Evolutionary conservation across 306 rosid genomes (phyloP), one percentile per base, ranked within the genome.

Genomic region (Quercus cerris): DNA sequence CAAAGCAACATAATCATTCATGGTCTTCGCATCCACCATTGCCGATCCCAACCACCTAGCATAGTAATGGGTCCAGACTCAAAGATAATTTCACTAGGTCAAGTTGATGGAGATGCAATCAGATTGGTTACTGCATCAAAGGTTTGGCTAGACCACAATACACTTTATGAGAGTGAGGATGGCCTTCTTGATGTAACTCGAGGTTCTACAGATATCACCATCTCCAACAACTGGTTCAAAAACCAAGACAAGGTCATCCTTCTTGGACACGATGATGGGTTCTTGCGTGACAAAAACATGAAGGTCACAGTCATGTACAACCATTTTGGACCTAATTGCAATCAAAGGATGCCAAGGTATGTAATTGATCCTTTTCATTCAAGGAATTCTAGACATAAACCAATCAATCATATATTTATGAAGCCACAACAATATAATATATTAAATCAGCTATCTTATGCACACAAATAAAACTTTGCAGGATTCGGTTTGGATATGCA

Each of bases 241-340:
- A 3, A 70, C 56, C 57, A 70, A 3, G 52, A 70, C 10, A 70
- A 70, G 56, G 74, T 70, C 58, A 6, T 71, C 20, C 75, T 71
- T 71, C 59, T 71, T 1, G 23, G 61, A 35, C 75, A 71, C 13
- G 44, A 71, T n/a, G 49, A 71, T 17, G 75, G 41, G 5, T 71
- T 5, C 59, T 7, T 23, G 44, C 33, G 59, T 10, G 59, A 71
- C 61, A 71, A 71, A 17, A 71, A 71, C 75, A 71, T 71, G 75
- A 71, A 71, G 41, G 75, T 71, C 18, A 71, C 75, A 11, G 23
- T 71, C 35, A 13, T 71, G 38, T 71, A 71, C 75, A 71, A 71
- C 59, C 35, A 71, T 51, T 46, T 71, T 71, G 75, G 75, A 22
- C 75, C 75, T 23, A 71, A 71, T 25, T 71, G 75, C 59, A 71